phyloP scores from a whole-genome alignment of 106 monocot species.

The Dendrobium officinale region DNA sequence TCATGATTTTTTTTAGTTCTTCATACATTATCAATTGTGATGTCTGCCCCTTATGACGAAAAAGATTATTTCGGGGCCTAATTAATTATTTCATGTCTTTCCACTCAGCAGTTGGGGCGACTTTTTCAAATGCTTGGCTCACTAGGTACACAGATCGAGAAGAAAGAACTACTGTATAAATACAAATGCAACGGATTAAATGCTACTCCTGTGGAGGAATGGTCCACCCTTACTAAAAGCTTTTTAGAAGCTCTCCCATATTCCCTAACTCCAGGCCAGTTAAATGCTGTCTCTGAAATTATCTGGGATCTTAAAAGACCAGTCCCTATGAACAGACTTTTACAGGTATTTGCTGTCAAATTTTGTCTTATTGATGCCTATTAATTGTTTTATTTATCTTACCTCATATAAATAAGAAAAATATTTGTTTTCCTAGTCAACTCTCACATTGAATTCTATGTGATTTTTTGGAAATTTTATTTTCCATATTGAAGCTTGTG shows the following conservation, averaged over 20 bases:
- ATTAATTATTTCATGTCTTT: constrained; percentile 1
- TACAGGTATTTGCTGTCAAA: constrained; percentile 48
- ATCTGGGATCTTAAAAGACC: constrained; percentile 90
- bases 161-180: constrained; percentile 62
- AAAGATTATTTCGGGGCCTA: background rate
- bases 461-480: background rate
- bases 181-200: constrained; percentile 51
- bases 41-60: background rate
- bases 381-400: constrained; percentile 2
- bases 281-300: constrained; percentile 90
- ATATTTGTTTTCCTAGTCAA: background rate
- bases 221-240: constrained; percentile 59
- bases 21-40: background rate
- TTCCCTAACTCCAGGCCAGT: constrained; percentile 80
- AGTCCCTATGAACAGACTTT: constrained; percentile 94
- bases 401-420: background rate
- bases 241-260: constrained; percentile 78
- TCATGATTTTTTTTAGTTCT: background rate
- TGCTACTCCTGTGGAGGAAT: constrained; percentile 45
- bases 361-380: background rate
- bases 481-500: background rate
- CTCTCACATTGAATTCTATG: background rate
- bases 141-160: constrained; percentile 67
- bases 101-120: constrained; percentile 62
- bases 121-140: constrained; percentile 93